Conservation (phyloP, 2,329 filamentous ascomycete genomes). For the Hirsutella thompsonii region DNA sequence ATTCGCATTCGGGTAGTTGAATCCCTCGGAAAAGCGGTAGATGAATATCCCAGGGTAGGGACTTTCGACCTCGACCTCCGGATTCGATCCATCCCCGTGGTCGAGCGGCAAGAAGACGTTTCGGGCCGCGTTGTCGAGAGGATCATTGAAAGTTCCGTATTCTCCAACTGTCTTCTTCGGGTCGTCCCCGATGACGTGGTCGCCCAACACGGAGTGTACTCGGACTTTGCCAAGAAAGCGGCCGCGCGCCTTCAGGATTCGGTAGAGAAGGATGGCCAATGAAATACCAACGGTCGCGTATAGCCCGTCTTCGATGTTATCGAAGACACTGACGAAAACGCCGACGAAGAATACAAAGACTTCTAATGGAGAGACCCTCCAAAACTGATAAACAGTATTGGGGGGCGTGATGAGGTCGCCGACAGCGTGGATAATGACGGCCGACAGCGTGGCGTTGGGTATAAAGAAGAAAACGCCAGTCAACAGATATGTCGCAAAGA, state of each 20-base stretch:
- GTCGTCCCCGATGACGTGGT: constrained; percentile 57
- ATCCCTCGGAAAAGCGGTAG: constrained; percentile 87
- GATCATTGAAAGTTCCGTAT: constrained; percentile 43
- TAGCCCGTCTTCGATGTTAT: constrained; percentile 80
- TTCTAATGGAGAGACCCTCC: constrained; percentile 82
- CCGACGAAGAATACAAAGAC: constrained; percentile 88
- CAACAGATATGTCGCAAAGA: constrained; percentile 81
- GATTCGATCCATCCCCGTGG: constrained; percentile 85
- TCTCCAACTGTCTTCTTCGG: constrained; percentile 30
- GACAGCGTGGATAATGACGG: constrained; percentile 92
- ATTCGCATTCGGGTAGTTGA: constrained; percentile 91
- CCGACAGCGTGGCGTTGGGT: constrained; percentile 65
- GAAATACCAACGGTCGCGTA: constrained; percentile 76
- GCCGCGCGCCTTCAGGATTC: constrained; percentile 70
- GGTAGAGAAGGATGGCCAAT: constrained; percentile 66
- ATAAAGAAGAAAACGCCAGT: constrained; percentile 91
- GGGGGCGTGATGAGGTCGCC: constrained; percentile 85
- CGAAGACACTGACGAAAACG: constrained; percentile 81
- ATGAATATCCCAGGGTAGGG: constrained; percentile 92
- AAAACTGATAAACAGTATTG: constrained; percentile 89
- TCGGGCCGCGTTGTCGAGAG: constrained; percentile 39
- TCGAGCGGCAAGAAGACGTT: constrained; percentile 81
- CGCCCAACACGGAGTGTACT: constrained; percentile 71
- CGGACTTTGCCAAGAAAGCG: constrained; percentile 57
- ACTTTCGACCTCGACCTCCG: constrained; percentile 61